These are phyloP conservation scores for Trichoderma asperelloides DNA, from an alignment of 495 filamentous ascomycete species.

Conservation along the genomic window DNA sequence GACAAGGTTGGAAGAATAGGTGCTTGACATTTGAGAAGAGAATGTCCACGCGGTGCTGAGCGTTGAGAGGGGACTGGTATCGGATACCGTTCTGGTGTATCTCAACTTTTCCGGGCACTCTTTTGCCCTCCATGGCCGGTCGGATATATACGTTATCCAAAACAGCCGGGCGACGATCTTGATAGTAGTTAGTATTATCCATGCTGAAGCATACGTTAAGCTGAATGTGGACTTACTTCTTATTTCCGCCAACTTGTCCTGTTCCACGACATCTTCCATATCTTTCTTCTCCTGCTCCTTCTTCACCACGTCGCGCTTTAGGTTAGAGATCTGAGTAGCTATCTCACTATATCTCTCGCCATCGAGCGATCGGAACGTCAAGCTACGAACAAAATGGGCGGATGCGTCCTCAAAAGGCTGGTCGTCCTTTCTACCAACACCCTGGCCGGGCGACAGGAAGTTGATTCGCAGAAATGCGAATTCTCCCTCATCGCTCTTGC, in stretches of 20 bases:
- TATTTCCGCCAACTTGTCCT: constrained; percentile 91
- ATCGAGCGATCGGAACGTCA: constrained; percentile 89
- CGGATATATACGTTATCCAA: constrained; percentile 90
- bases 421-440: constrained; percentile 95
- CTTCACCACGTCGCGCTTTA: constrained; percentile 83
- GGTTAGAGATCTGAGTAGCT: constrained; percentile 79
- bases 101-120: constrained; percentile 87
- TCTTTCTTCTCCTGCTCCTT: constrained; percentile 98
- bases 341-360: constrained; percentile 81
- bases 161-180: constrained; percentile 77
- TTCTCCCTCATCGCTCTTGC: constrained; percentile 90
- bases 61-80: constrained; percentile 80
- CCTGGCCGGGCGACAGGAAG: constrained; percentile 93
- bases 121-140: constrained; percentile 89
- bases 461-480: constrained; percentile 93
- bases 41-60: constrained; percentile 77
- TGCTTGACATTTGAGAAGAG: constrained; percentile 98
- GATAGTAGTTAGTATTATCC: constrained; percentile 23
- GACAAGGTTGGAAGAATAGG: constrained; percentile 96
- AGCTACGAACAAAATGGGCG: constrained; percentile 88
- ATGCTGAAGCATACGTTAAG: neutral
- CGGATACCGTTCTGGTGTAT: constrained; percentile 99
- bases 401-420: constrained; percentile 95
- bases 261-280: constrained; percentile 99
- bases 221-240: constrained; percentile 49